phyloP scores from a whole-genome alignment of 805 yeast species.

The Sugiyamaella mastotermitis region DNA sequence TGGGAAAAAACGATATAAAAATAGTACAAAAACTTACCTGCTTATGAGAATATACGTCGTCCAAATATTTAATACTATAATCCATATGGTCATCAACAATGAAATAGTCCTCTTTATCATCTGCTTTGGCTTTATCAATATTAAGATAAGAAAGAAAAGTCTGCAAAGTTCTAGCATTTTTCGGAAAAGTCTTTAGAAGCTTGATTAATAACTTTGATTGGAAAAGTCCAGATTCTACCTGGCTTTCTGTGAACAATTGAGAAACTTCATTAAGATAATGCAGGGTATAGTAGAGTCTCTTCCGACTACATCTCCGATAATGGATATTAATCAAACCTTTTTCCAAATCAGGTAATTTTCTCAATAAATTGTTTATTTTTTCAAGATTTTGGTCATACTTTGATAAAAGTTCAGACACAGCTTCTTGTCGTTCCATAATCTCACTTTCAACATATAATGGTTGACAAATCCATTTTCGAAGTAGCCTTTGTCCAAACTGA shows the following conservation, averaged over 20 bases:
- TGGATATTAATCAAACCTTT: constrained; percentile 51
- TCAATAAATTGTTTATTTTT: constrained; percentile 24
- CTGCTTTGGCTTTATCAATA: constrained; percentile 22
- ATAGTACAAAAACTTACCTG: too few species aligned
- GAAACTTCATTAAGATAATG: constrained; percentile 36
- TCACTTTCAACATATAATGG: constrained; percentile 59
- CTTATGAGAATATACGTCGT: too few species aligned
- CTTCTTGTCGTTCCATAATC: constrained; percentile 55
- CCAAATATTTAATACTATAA: too few species aligned
- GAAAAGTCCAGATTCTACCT: too few species aligned
- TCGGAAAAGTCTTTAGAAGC: too few species aligned
- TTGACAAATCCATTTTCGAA: constrained; percentile 65
- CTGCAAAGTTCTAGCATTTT: too few species aligned
- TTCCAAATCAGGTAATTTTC: constrained; percentile 50
- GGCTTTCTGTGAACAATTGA: constrained; percentile 16
- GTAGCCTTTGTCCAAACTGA: constrained; percentile 60
- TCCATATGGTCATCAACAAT: constrained; percentile 13
- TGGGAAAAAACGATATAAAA: too few species aligned
- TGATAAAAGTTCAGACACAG: constrained; percentile 35
- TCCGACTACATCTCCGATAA: constrained; percentile 52
- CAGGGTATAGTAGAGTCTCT: constrained; percentile 53
- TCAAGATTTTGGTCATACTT: constrained; percentile 23
- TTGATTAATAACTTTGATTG: too few species aligned
- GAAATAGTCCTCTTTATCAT: constrained; percentile 24
- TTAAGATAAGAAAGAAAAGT: constrained; percentile 22